Base-by-base conservation (phyloP, 1,284 basidiomycete species). In the Kwoniella shivajii region DNA sequence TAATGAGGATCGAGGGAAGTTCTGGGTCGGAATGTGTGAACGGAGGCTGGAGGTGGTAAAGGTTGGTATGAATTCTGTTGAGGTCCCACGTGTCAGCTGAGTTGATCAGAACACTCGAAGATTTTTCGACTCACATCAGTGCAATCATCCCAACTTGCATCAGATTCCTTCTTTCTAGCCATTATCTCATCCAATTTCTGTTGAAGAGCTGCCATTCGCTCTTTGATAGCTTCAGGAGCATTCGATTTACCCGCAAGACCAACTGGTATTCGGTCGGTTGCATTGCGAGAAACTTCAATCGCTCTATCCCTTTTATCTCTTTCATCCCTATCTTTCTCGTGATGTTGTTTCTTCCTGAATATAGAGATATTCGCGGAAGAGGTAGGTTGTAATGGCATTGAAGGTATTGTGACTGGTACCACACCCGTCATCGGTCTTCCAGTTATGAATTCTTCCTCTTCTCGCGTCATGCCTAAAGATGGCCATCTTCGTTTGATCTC, bases 101-200 rank as follows among this genome's bases (percentile, higher is more conserved):
- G 79, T 61, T 5, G 51, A 44, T 26, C 29, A 22, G 34, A 24
- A 14, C 20, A 64, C 44, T 59, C 52, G 53, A 18, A 60, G 38
- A 57, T 27, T 18, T 24, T 6, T 22, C 13, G 22, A 77, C 83
- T 74, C 68, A 89, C 86, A 77, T 93, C 90, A 61, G 90, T 83
- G 51, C 83, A 82, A 69, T 95, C 92, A 67, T 95, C 92, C 88
- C 91, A 94, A 41, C 85, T 83, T 52, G 86, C 83, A 68, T 94
- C 89, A 52, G 60, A 62, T 47, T 78, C 75, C 45, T 87, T 88
- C 72, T 86, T 85, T 44, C 81, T 81, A 6, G 80, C 79, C 60
- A 92, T 73, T 47, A 86, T 83, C 16, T 83, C 80, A 59, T 94
- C 90, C 68, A 92, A 83, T 49, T 84, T 82, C 36, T 83, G 81